phyloP scores from a whole-genome alignment of 352 stramenopile species.

The Phytophthora macrochlamydospora region DNA sequence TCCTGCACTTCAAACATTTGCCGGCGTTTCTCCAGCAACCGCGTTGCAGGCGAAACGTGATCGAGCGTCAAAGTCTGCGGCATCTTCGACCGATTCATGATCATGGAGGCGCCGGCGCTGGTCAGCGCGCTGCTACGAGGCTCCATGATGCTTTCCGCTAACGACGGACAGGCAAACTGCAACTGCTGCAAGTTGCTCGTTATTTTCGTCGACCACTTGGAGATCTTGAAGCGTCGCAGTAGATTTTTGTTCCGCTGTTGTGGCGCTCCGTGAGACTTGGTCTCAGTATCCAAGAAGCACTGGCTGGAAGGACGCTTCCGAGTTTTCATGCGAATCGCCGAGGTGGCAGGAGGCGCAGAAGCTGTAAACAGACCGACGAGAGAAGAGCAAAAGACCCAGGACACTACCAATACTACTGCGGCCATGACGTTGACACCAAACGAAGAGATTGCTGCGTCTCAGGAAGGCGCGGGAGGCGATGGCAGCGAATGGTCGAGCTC shows the following conservation, averaged over 20 bases:
- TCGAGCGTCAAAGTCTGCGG: constrained; percentile 92
- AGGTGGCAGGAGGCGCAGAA: neutral
- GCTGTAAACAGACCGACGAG: neutral
- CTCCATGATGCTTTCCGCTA: constrained; percentile 43
- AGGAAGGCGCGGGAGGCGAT: neutral
- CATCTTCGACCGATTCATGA: constrained; percentile 78
- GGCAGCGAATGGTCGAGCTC: constrained; percentile 31
- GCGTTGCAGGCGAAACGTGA: constrained; percentile 92
- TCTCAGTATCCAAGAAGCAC: constrained; percentile 17
- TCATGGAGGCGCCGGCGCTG: constrained; percentile 68
- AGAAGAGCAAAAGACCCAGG: constrained; percentile 2
- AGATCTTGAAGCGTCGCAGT: constrained; percentile 27
- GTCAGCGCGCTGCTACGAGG: constrained; percentile 50
- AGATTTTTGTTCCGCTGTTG: constrained; percentile 2
- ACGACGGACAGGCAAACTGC: neutral
- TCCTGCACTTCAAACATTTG: constrained; percentile 97
- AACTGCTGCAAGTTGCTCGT: constrained; percentile 13
- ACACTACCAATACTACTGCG: neutral
- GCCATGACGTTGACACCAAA: constrained; percentile 1
- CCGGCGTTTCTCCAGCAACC: constrained; percentile 93
- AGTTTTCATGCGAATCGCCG: neutral
- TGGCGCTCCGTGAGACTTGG: constrained; percentile 15
- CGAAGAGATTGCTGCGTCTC: constrained; percentile 13
- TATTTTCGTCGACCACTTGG: constrained; percentile 19
- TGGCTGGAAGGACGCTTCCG: neutral